A percentile compares a stretch with the other conserved stretches of the same genome.
Conservation (phyloP, 2,329 filamentous ascomycete species). For the Aureobasidium pullulans region DNA sequence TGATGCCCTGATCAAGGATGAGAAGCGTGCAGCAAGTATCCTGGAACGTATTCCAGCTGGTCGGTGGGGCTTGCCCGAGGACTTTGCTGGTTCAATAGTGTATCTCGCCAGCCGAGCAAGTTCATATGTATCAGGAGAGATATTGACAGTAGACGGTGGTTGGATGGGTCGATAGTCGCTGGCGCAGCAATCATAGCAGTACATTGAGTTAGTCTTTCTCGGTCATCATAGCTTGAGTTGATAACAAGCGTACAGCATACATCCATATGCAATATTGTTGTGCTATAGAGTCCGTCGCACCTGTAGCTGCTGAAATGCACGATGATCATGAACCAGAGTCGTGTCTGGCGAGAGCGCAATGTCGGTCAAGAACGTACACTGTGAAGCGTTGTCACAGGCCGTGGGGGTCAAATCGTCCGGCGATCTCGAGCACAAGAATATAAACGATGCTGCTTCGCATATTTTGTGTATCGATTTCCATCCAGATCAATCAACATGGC, state of each 20-base stretch:
- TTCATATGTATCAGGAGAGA: slow-evolving; percentile 73
- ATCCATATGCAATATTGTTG: no score
- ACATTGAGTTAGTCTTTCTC: no score
- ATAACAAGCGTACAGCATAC: no score
- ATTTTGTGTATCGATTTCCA: background rate
- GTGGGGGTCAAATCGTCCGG: no score
- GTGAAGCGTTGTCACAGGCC: no score
- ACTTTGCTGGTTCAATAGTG: slow-evolving; percentile 77
- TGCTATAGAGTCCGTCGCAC: no score
- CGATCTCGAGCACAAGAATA: no score
- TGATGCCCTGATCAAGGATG: slow-evolving; percentile 65
- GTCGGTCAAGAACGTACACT: no score
- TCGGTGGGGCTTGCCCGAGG: slow-evolving; percentile 73
- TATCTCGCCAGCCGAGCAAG: slow-evolving; percentile 67
- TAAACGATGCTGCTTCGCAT: background rate
- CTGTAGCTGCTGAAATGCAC: no score
- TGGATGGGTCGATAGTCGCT: slow-evolving; percentile 70
- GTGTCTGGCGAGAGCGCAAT: no score
- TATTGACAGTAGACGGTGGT: slow-evolving; percentile 78
- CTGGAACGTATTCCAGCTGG: slow-evolving; percentile 74
- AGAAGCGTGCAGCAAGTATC: slow-evolving; percentile 63
- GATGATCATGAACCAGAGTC: no score
- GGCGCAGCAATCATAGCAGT: background rate
- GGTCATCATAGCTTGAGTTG: no score
- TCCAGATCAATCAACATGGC: background rate